Base-by-base conservation (phyloP, 78 protist species). In the Dictyostelium discoideum region DNA sequence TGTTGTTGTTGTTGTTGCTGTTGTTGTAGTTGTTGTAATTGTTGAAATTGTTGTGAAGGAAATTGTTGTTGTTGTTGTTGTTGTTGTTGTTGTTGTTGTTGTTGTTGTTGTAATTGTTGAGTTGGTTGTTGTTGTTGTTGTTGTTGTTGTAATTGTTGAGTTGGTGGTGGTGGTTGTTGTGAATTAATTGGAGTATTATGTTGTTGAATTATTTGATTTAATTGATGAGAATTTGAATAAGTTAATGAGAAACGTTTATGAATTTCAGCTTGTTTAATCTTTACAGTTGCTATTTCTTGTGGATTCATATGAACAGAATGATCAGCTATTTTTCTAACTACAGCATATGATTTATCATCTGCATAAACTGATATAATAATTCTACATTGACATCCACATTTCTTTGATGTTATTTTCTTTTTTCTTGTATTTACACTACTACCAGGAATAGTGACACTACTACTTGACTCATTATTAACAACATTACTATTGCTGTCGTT, bases 321-420 rank as follows among this genome's bases (percentile, higher is more conserved):
- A 50, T 90, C 94, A 2, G 94, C 85, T 29, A 90, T 80, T 60
- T 82, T 90, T 80, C 87, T 80, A 13, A 90, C 94, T 3, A 90
- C 94, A 1, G 87, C 87, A 32, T 81, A 50, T 3, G 86, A 29
- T 76, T 82, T 82, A 77, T 90, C 94, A 20, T 90, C 94, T 9
- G 94, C 94, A 37, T 90, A 90, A 8, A 90, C 94, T 5, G 94
- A 90, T 3, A 90, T 82, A 11, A 90, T 86, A 32, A 90, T 90
- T 80, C 79, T 80, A 32, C 87, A 37, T 72, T 90, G 94, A 82
- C 94, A 90, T 3, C 87, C 87, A 78, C 94, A 90, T 67, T 82
- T 90, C 57, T 90, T 90, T 29, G 83, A 69, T 0, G 57, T 39
- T 10, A 67, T 40, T 73, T 88, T 88, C 37, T 37, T 44, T 83